A percentile compares a stretch with the other conserved stretches of the same genome.
phyloP scores from a whole-genome alignment of 257 asterid genomes.

The Penstemon eatonii region DNA sequence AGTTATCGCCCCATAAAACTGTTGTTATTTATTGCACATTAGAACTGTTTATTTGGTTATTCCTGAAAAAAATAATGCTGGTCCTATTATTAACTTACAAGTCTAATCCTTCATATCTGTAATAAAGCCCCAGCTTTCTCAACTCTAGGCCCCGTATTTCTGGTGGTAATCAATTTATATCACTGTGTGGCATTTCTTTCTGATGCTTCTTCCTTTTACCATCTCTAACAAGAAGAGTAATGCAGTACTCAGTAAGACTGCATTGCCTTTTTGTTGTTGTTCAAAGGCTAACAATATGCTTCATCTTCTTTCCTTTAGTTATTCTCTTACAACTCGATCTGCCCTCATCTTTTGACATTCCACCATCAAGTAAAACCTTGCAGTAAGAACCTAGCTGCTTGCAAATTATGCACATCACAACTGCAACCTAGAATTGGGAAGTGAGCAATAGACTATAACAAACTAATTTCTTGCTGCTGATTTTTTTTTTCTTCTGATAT shows the following conservation, averaged over 20 bases:
- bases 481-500: background rate
- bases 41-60: background rate
- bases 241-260: background rate
- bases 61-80: background rate
- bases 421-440: background rate
- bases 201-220: slow-evolving; percentile 15
- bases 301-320: background rate
- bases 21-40: background rate
- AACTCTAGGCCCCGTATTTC: background rate
- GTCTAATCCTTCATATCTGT: slow-evolving; percentile 2
- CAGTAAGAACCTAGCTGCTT: slow-evolving; percentile 4
- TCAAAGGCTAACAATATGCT: background rate
- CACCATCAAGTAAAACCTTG: background rate
- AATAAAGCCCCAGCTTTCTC: background rate
- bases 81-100: background rate
- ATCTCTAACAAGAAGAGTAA: slow-evolving; percentile 2
- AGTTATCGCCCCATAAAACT: background rate
- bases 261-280: background rate
- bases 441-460: background rate
- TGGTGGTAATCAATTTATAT: slow-evolving; percentile 4
- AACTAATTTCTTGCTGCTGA: background rate
- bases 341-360: slow-evolving; percentile 9
- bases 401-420: background rate
- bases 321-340: background rate
- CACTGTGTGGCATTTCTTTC: slow-evolving; percentile 3